Percentiles rank a stretch among this genome's conserved stretches.
These are phyloP conservation scores for Sesbania bispinosa DNA, from an alignment of 306 rosid species.

Conservation along the genomic window DNA sequence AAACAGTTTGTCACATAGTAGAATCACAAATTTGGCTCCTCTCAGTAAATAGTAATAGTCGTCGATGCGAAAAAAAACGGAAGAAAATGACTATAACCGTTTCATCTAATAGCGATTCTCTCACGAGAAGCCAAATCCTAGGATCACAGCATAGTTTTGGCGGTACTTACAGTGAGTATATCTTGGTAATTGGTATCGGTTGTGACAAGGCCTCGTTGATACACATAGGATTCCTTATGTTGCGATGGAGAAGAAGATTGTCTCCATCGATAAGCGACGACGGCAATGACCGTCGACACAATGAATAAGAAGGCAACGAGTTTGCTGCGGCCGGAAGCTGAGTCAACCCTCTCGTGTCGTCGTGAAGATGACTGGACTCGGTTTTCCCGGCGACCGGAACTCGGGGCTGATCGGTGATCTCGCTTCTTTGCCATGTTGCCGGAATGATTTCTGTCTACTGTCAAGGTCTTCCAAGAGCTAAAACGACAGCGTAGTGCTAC, in stretches of 20 bases:
- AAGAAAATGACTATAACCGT: too few relatives aligned
- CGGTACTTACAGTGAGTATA: conserved; percentile 58
- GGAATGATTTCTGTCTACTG: not conserved
- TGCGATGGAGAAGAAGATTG: conserved; percentile 32
- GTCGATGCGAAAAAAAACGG: too few relatives aligned
- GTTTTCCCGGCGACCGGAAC: conserved; percentile 32
- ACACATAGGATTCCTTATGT: conserved; percentile 24
- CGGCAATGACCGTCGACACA: conserved; percentile 46
- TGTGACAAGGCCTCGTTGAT: conserved; percentile 45
- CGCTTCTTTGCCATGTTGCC: conserved; percentile 67
- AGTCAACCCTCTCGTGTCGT: not conserved
- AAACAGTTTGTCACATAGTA: not conserved
- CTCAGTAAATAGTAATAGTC: too few relatives aligned
- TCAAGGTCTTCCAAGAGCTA: not conserved
- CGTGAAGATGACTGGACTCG: conserved; percentile 35
- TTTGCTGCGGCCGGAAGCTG: conserved; percentile 44
- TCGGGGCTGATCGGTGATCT: conserved; percentile 49
- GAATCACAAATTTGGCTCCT: too few relatives aligned
- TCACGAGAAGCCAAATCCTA: not conserved
- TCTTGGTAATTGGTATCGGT: conserved; percentile 47
- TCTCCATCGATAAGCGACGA: conserved; percentile 35
- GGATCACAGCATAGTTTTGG: not conserved
- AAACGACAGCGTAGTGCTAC: not conserved
- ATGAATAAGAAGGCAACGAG: conserved; percentile 48
- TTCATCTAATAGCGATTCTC: too few relatives aligned